A percentile compares a stretch with the other conserved stretches of the same genome.
Conservation (phyloP, 192 early-diverging fungal species). For the Kappamyces sp. region DNA sequence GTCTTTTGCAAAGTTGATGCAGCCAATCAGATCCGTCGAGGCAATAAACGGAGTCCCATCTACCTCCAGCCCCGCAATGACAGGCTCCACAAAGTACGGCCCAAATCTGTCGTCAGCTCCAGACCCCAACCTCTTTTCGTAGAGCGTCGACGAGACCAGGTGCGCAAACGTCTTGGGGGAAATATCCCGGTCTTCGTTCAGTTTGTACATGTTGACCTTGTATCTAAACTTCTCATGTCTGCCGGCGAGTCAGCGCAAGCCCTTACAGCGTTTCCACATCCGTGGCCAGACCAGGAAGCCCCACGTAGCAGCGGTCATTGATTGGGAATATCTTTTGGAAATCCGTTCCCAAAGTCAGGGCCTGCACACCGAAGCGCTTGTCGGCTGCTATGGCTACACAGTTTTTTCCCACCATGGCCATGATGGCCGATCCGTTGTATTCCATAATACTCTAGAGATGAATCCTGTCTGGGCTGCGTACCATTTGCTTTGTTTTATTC, state of each 20-base stretch:
- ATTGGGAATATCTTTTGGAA: slow-evolving; percentile 92
- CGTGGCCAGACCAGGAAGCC: slow-evolving; percentile 90
- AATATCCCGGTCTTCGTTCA: slow-evolving; percentile 94
- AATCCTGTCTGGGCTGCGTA: neutral
- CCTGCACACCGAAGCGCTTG: slow-evolving; percentile 86
- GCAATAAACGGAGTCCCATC: slow-evolving; percentile 88
- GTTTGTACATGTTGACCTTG: slow-evolving; percentile 93
- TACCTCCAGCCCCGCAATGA: slow-evolving; percentile 91
- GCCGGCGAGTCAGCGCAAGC: slow-evolving; percentile 13
- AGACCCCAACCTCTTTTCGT: slow-evolving; percentile 68
- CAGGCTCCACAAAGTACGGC: slow-evolving; percentile 90
- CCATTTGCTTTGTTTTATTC: slow-evolving; percentile 2
- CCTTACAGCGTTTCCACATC: slow-evolving; percentile 92
- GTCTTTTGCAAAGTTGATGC: slow-evolving; percentile 85
- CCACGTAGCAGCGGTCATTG: slow-evolving; percentile 80
- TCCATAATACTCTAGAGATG: slow-evolving; percentile 57
- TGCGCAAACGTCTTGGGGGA: slow-evolving; percentile 88
- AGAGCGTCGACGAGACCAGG: slow-evolving; percentile 91
- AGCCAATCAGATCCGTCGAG: slow-evolving; percentile 93
- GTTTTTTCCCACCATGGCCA: slow-evolving; percentile 97
- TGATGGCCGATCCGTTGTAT: slow-evolving; percentile 91
- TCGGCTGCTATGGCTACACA: slow-evolving; percentile 98
- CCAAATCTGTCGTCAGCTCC: slow-evolving; percentile 66
- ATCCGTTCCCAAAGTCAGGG: slow-evolving; percentile 87
- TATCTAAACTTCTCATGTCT: slow-evolving; percentile 84